phyloP scores from a whole-genome alignment of 108 stramenopile genomes.

The Nitzschia sp. region DNA sequence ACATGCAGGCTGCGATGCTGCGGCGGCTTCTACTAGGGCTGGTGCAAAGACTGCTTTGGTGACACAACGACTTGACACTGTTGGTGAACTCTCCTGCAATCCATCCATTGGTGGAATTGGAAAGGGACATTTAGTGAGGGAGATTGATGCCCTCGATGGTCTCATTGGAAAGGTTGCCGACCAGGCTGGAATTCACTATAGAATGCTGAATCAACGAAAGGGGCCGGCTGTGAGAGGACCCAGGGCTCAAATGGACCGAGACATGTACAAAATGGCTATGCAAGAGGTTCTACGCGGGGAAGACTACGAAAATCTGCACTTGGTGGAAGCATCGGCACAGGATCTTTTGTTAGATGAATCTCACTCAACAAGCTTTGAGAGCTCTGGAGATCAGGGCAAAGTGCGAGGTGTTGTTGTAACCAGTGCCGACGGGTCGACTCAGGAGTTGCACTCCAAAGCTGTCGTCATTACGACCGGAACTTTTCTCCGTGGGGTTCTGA shows the following conservation, averaged over 20 bases:
- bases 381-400: constrained; percentile 53
- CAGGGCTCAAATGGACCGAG: constrained; percentile 94
- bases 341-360: constrained; percentile 89
- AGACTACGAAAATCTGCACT: constrained; percentile 73
- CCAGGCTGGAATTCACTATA: constrained; percentile 91
- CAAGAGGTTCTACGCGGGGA: constrained; percentile 48
- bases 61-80: constrained; percentile 86
- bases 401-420: constrained; percentile 78
- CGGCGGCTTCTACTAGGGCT: constrained; percentile 89
- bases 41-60: constrained; percentile 91
- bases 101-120: constrained; percentile 99
- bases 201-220: constrained; percentile 91
- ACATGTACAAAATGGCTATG: constrained; percentile 91
- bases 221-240: constrained; percentile 91
- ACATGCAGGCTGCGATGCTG: constrained; percentile 97
- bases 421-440: constrained; percentile 46
- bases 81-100: constrained; percentile 97
- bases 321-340: constrained; percentile 88
- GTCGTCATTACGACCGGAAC: constrained; percentile 98
- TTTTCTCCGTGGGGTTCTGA: constrained; percentile 89
- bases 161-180: constrained; percentile 93
- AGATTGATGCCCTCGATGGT: constrained; percentile 96
- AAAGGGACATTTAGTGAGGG: constrained; percentile 96
- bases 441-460: constrained; percentile 58
- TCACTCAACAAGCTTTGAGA: constrained; percentile 31